Evolutionary conservation across 345 rosid genomes (phyloP), one percentile per base, ranked within the genome.

Genomic region (Hibiscus trionum): DNA sequence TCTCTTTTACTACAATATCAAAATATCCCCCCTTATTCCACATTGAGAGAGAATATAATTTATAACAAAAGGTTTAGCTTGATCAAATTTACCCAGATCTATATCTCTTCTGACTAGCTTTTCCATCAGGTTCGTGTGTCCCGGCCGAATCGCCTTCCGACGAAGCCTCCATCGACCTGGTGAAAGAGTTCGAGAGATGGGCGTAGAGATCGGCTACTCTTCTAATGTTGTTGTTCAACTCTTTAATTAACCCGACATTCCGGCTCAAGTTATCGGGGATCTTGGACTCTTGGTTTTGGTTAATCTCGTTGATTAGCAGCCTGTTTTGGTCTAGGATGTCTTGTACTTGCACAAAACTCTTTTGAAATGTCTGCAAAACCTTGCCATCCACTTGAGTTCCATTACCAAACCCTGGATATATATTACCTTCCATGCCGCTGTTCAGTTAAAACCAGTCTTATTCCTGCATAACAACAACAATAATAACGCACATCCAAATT

Each of bases 201-300:
- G 93, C 84, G 78, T 93, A 93, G 58, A 93, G 92, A 82, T 82
- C 86, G 27, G 90, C 96, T 37, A 89, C 97, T 60, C 93, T 86
- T 71, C 91, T 88, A 63, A 93, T 87, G 69, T 93, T 91, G 86
- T 86, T 89, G 72, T 93, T 93, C 69, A 93, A 93, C 81, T 93
- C 96, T 79, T 85, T 86, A 21, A 93, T 93, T 80, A 93, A 79
- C 58, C 93, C 93, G 53, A 91, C 97, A 70, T 91, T 91, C 71
- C 88, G 71, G 67, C 88, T 86, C 80, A 93, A 78, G 80, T 87
- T 87, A 77, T 88, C 93, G 0, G 90, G 96, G 79, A 84, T 81
- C 78, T 84, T 93, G 0, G 97, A 93, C 73, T 88, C 97, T 3
- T 93, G 97, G 75, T 93, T 93, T 73, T 86, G 90, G 77, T 91